A percentile compares a stretch with the other conserved stretches of the same genome.
Evolutionary conservation across 768 basidiomycete genomes (phyloP).

Genomic region (Agrocybe pediades): DNA sequence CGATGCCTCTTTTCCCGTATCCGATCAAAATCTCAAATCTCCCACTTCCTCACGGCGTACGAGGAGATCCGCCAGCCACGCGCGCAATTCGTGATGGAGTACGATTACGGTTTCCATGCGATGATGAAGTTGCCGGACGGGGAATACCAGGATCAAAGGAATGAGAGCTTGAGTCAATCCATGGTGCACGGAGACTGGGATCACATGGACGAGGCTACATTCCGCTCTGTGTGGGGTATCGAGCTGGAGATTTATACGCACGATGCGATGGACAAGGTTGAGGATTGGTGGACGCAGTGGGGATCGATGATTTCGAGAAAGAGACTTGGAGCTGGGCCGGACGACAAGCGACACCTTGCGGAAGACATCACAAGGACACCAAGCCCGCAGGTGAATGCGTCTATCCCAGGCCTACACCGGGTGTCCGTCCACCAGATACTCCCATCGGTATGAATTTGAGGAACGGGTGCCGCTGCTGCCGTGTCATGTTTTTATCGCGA

Average conservation of each 20-base stretch:
- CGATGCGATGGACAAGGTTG: conserved; percentile 56
- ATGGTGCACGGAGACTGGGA: conserved; percentile 36
- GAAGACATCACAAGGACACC: conserved; percentile 4
- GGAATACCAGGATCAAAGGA: conserved; percentile 30
- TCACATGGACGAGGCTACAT: conserved; percentile 46
- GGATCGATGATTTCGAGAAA: conserved; percentile 20
- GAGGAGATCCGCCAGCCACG: conserved; percentile 13
- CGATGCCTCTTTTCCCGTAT: conserved; percentile 11
- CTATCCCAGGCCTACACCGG: conserved; percentile 9
- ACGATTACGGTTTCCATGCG: conserved; percentile 12
- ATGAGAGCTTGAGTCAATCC: conserved; percentile 25
- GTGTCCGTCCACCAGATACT: conserved; percentile 1
- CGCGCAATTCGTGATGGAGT: conserved; percentile 5
- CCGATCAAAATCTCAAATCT: conserved; percentile 5
- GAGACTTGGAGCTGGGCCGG: neutral
- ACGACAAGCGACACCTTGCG: neutral
- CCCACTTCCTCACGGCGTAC: conserved; percentile 12
- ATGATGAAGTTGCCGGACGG: conserved; percentile 27
- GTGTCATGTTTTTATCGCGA: neutral
- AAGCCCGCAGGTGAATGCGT: neutral
- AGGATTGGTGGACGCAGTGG: conserved; percentile 67
- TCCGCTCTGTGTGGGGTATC: conserved; percentile 53
- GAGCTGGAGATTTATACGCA: conserved; percentile 52
- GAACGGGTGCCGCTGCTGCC: no score
- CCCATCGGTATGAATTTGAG: no score